Percentiles rank a stretch among this genome's conserved stretches.
Evolutionary conservation across 2,329 filamentous ascomycete species (phyloP).

Genomic region (Teratosphaeria destructans): DNA sequence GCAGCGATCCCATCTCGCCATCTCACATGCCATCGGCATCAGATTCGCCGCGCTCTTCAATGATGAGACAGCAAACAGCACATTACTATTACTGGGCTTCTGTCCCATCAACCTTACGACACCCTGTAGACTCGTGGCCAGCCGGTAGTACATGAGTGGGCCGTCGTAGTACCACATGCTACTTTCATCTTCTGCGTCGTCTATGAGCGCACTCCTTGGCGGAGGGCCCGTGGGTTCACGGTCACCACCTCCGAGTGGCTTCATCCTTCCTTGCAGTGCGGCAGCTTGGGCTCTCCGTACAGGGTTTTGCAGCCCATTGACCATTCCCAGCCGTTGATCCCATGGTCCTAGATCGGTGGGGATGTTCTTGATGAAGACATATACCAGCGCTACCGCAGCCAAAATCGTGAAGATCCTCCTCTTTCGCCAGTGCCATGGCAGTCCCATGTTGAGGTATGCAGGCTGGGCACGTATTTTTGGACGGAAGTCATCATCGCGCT

Average conservation of each 20-base stretch:
- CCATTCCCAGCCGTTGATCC: conserved; percentile 3
- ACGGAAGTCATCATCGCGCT: conserved; percentile 53
- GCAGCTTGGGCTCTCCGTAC: background rate
- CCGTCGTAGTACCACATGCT: conserved; percentile 50
- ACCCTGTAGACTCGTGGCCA: conserved; percentile 53
- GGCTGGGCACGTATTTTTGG: conserved; percentile 29
- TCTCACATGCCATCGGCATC: conserved; percentile 76
- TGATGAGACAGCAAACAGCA: conserved; percentile 70
- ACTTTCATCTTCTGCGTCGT: conserved; percentile 7
- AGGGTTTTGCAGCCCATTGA: background rate
- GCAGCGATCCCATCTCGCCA: conserved; percentile 59
- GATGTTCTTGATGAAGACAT: conserved; percentile 56
- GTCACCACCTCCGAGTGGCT: background rate
- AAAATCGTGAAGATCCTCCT: conserved; percentile 36
- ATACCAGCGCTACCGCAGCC: conserved; percentile 43
- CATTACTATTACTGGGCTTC: conserved; percentile 50
- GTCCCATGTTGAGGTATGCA: conserved; percentile 37
- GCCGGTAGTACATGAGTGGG: conserved; percentile 55
- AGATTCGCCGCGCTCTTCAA: conserved; percentile 62
- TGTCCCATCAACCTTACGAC: conserved; percentile 46
- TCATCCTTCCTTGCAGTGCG: background rate
- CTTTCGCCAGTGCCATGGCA: conserved; percentile 31
- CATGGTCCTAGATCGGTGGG: conserved; percentile 37
- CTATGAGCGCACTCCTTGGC: conserved; percentile 9
- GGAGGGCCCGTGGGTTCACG: conserved; percentile 9